Conservation (phyloP, 495 filamentous ascomycete genomes). For the Evansstolkia leycettana region DNA sequence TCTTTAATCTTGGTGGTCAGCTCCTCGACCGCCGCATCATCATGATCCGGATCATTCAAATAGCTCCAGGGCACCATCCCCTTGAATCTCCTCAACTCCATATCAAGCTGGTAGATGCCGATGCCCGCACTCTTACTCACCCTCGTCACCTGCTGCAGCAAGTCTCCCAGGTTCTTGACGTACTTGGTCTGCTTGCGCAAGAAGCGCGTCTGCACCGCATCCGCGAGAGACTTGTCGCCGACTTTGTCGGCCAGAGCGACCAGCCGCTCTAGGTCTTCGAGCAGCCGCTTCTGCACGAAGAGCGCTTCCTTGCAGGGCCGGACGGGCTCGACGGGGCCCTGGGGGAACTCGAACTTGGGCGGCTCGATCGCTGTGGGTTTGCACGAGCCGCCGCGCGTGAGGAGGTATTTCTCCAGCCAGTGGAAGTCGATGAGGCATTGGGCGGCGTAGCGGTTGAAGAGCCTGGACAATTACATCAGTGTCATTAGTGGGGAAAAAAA, state of each 20-base stretch:
- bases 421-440: constrained; percentile 6
- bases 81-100: constrained; percentile 2
- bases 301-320: constrained; percentile 2
- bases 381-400: constrained; percentile 5
- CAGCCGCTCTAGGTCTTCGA: constrained; percentile 7
- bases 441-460: constrained; percentile 3
- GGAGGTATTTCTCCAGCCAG: constrained; percentile 9
- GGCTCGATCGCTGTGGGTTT: constrained; percentile 8
- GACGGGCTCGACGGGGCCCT: constrained; percentile 6
- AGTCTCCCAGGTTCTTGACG: constrained; percentile 7
- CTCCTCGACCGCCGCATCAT: not conserved
- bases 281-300: constrained; percentile 2
- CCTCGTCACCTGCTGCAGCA: constrained; percentile 4
- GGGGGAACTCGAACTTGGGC: constrained; percentile 3
- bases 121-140: constrained; percentile 7
- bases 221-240: not conserved
- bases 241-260: constrained; percentile 1
- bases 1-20: constrained; percentile 1
- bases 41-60: constrained; percentile 6
- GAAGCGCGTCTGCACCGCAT: constrained; percentile 4
- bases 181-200: constrained; percentile 6
- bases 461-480: constrained; percentile 2
- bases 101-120: constrained; percentile 5
- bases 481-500: not conserved
- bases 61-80: constrained; percentile 3